Base-by-base conservation (phyloP, 2,329 filamentous ascomycete genomes). In the Pleurostoma richardsiae region DNA sequence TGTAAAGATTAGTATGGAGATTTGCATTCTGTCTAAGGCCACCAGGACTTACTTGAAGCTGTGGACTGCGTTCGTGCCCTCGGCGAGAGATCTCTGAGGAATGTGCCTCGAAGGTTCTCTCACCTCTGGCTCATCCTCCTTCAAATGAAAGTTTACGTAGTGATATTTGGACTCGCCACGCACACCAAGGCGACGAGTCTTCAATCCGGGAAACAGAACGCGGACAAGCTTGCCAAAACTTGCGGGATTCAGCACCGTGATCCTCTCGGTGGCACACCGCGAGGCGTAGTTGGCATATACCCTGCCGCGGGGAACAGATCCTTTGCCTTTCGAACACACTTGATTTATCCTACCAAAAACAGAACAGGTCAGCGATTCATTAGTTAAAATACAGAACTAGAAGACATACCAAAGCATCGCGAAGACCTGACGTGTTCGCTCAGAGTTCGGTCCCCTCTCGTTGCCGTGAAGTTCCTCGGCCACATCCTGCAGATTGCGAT, bases 161-260 rank as follows among this genome's bases (percentile, higher is more conserved):
- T 99, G 94, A 65, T 99, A 99, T 64, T 99, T 99, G 10, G 94
- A 99, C 70, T 97, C 92, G 53, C 94, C 94, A 45, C 94, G 83
- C 41, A 97, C 91, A 52, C 94, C 94, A 10, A 99, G 76, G 53
- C 94, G 82, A 49, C 94, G 80, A 30, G 94, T 99, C 68, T 95
- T 92, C 27, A 99, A 85, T 39, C 91, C 92, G 0, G 94, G 92
- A 58, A 97, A 99, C 44, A 99, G 86, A 38, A 99, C 92, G 30
- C 94, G 84, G 31, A 99, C 94, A 40, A 99, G 80, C 67, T 99
- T 99, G 47, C 94, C 94, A 67, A 99, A 99, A 29, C 92, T 97
- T 7, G 94, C 94, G 39, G 94, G 94, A 61, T 99, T 99, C 48
- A 99, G 71, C 7, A 96, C 91, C 1, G 94, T 95, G 38, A 97